These are phyloP conservation scores for Linum lewisii DNA, from an alignment of 345 rosid genomes.

Conservation along the genomic window DNA sequence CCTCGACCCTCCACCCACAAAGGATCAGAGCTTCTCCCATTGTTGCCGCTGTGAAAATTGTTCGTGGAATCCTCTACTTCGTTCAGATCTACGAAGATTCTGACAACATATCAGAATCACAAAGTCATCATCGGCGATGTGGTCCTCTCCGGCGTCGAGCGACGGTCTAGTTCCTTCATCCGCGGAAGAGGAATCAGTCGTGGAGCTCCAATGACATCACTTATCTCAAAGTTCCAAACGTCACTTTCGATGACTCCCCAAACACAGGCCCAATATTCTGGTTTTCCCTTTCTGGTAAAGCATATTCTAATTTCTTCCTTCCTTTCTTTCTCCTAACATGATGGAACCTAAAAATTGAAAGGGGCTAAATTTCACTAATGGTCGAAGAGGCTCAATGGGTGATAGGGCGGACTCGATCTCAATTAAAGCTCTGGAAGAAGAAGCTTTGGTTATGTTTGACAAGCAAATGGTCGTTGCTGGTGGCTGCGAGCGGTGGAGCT, in stretches of 20 bases:
- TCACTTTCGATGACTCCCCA: neutral
- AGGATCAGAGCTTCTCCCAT: too few relatives aligned
- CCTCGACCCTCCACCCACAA: too few relatives aligned
- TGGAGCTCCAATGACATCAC: too few relatives aligned
- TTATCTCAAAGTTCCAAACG: neutral
- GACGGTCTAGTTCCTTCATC: too few relatives aligned
- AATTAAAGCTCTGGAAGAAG: neutral
- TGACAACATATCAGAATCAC: too few relatives aligned
- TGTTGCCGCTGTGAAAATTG: too few relatives aligned
- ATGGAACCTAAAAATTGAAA: neutral
- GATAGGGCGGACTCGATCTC: neutral
- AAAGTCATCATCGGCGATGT: too few relatives aligned
- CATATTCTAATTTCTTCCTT: neutral
- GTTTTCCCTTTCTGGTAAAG: neutral
- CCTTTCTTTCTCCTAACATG: neutral
- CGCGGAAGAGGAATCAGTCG: too few relatives aligned
- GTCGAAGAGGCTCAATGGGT: neutral
- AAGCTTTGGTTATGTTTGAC: too few relatives aligned
- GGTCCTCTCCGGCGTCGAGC: too few relatives aligned
- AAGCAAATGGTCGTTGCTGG: neutral
- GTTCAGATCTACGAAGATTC: too few relatives aligned
- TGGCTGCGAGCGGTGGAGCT: neutral
- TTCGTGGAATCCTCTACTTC: too few relatives aligned
- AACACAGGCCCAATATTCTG: neutral
- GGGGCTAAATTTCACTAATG: neutral